phyloP scores from a whole-genome alignment of 192 early-diverging fungal genomes.

The Coemansia furcata region DNA sequence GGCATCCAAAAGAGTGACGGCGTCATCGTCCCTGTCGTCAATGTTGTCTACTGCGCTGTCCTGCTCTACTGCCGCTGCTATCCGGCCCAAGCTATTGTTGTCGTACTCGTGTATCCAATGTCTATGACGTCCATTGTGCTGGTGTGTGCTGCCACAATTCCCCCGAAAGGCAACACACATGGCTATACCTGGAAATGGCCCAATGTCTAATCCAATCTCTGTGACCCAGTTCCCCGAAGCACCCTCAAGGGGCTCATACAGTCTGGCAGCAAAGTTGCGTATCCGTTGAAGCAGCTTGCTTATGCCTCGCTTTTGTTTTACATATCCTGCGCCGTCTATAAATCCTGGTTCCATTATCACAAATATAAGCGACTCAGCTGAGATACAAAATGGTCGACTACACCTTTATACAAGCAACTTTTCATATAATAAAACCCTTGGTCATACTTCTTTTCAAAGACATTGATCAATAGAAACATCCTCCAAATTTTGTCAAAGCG shows the following conservation, averaged over 20 bases:
- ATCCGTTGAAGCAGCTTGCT: neutral
- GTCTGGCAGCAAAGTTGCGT: neutral
- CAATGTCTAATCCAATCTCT: neutral
- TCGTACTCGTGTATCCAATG: neutral
- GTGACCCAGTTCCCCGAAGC: neutral
- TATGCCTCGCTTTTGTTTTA: neutral
- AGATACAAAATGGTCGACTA: no score
- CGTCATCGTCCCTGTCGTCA: neutral
- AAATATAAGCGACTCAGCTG: neutral
- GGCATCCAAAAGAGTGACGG: neutral
- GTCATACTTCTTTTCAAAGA: neutral
- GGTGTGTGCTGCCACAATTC: neutral
- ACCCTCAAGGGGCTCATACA: neutral
- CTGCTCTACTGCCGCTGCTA: neutral
- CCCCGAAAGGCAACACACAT: constrained; percentile 8
- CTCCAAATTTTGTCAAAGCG: neutral
- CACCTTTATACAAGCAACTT: neutral
- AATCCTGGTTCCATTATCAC: neutral
- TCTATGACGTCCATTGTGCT: neutral
- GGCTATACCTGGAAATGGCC: constrained; percentile 13
- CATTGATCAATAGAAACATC: neutral
- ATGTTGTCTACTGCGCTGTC: neutral
- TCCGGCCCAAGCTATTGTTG: neutral
- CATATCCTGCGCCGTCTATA: neutral
- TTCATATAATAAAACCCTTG: neutral